These are phyloP conservation scores for Didymella keratinophila DNA, from an alignment of 2,329 filamentous ascomycete genomes.

Conservation along the genomic window DNA sequence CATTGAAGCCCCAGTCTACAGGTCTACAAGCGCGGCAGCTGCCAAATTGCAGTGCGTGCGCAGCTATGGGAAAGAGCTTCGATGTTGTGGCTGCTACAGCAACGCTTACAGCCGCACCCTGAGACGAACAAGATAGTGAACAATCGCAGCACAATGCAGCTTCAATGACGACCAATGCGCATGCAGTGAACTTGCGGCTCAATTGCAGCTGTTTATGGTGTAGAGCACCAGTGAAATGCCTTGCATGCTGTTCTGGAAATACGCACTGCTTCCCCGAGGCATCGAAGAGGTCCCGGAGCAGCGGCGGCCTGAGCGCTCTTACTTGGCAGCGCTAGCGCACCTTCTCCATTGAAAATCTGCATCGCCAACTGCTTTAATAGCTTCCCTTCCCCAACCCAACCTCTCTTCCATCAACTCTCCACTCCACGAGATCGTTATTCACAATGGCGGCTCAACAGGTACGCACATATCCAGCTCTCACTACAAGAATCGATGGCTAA, in stretches of 20 bases:
- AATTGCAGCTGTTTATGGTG: neutral
- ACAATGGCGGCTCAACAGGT: constrained; percentile 24
- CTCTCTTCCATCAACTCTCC: constrained; percentile 33
- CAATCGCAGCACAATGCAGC: constrained; percentile 1
- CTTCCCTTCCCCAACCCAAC: constrained; percentile 30
- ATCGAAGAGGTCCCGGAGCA: constrained; percentile 33
- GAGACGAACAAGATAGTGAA: constrained; percentile 9
- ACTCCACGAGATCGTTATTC: constrained; percentile 17
- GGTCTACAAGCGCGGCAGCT: constrained; percentile 19
- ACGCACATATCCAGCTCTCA: neutral
- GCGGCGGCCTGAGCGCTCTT: constrained; percentile 32
- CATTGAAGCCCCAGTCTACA: constrained; percentile 28
- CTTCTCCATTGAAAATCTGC: constrained; percentile 26
- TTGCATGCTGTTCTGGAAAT: constrained; percentile 18
- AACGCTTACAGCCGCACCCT: constrained; percentile 24
- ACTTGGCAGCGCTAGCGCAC: constrained; percentile 25
- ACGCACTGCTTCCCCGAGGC: constrained; percentile 30
- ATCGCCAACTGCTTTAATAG: constrained; percentile 36
- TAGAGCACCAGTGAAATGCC: neutral
- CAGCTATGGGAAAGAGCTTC: constrained; percentile 20
- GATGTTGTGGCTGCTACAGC: constrained; percentile 35
- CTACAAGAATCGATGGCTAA: neutral
- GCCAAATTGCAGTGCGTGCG: constrained; percentile 27
- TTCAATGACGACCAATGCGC: neutral
- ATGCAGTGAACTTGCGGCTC: neutral